phyloP scores from a whole-genome alignment of 345 rosid species.

The Boechera stricta region DNA sequence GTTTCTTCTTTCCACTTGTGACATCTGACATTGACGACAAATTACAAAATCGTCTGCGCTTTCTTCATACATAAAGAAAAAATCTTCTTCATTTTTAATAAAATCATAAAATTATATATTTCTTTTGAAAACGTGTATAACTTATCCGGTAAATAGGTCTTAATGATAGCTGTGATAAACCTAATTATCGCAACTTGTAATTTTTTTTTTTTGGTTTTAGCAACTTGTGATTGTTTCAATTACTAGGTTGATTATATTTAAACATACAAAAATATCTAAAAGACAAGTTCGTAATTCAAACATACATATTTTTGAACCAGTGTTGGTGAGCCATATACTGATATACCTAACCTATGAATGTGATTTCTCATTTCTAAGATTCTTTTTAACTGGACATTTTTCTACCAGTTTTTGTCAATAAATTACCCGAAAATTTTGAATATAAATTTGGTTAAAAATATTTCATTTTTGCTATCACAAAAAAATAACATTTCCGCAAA shows the following conservation, averaged over 20 bases:
- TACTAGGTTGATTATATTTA: constrained; percentile 13
- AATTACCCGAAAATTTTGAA: too few relatives aligned
- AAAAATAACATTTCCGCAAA: background rate
- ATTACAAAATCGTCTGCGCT: constrained; percentile 30
- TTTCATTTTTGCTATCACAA: too few relatives aligned
- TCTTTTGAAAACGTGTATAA: too few relatives aligned
- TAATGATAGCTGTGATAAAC: background rate
- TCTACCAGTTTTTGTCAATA: background rate
- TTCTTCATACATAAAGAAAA: constrained; percentile 12
- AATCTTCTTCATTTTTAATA: too few relatives aligned
- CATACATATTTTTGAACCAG: background rate
- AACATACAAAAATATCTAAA: background rate
- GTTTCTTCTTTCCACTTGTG: constrained; percentile 49
- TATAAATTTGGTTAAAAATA: too few relatives aligned
- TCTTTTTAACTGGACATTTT: background rate
- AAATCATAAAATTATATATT: background rate
- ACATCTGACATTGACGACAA: constrained; percentile 39
- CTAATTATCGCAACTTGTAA: background rate
- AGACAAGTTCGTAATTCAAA: background rate
- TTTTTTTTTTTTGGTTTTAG: background rate
- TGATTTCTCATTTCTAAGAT: background rate
- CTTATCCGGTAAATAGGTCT: background rate
- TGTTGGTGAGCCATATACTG: constrained; percentile 1
- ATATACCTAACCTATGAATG: background rate
- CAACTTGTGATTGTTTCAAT: constrained; percentile 6